Conservation (phyloP, 106 monocot genomes). For the Ottelia alismoides region DNA sequence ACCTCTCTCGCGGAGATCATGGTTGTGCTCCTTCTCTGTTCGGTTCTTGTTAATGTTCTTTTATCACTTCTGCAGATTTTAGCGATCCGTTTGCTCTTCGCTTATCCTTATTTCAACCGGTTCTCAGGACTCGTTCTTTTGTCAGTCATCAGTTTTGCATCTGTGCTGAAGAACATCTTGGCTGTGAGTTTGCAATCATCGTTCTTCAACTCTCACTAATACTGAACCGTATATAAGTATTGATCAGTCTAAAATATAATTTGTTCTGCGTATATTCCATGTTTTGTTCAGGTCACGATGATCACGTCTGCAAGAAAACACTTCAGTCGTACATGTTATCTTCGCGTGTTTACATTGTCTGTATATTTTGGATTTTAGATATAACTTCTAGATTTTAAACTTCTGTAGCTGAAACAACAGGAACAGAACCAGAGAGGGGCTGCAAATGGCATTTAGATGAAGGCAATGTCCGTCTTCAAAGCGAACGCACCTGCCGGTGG, state of each 20-base stretch:
- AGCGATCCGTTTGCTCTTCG: slow-evolving; percentile 31
- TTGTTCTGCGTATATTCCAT: background rate
- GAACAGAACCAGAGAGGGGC: slow-evolving; percentile 24
- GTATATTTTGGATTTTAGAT: background rate
- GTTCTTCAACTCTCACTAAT: background rate
- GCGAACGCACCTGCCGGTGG: slow-evolving; percentile 37
- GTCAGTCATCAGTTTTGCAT: slow-evolving; percentile 34
- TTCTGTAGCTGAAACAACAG: no score
- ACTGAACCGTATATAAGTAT: background rate
- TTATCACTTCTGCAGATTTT: slow-evolving; percentile 36
- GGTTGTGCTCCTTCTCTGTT: no score
- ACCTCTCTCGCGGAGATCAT: no score
- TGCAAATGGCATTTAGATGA: slow-evolving; percentile 29
- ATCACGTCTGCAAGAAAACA: slow-evolving; percentile 55
- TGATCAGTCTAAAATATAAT: background rate
- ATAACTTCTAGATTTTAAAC: background rate
- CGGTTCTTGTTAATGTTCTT: no score
- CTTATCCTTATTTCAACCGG: slow-evolving; percentile 42
- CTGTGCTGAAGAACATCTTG: slow-evolving; percentile 41
- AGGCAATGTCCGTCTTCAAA: slow-evolving; percentile 35
- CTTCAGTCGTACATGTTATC: slow-evolving; percentile 33
- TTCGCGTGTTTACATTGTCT: background rate
- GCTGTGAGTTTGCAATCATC: slow-evolving; percentile 37
- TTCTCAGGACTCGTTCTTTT: slow-evolving; percentile 32
- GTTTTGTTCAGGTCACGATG: slow-evolving; percentile 19